Evolutionary conservation across 495 filamentous ascomycete genomes (phyloP), one percentile per base, ranked within the genome.

Genomic region (Penicillium riverlandense): DNA sequence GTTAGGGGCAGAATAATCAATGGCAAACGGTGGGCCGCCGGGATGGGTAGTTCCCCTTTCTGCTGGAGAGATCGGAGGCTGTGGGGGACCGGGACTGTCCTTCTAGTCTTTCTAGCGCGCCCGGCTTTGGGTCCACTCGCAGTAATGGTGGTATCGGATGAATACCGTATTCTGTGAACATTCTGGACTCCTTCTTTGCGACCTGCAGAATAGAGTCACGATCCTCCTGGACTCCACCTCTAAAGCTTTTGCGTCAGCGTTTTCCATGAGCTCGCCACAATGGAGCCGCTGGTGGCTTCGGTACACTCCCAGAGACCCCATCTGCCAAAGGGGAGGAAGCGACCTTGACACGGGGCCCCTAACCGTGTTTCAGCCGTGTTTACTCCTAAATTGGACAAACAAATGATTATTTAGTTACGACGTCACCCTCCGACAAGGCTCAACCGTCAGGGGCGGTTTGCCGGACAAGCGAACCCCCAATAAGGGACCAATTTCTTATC

Each of bases 61-160:
- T 22, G 22, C 22, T 22, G 22, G 22, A 22, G 22, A 22, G 22
- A 22, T 22, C 22, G 22, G 22, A 22, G 2, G 22, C 22, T 22
- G 22, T 22, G 22, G 22, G 22, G 22, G 22, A 22, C 22, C 22
- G 22, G 22, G 22, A 66, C 57, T 54, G 37, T 34, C 44, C 63
- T 66, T 66, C 63, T 66, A 66, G 63, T 54, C 49, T 44, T 66
- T 62, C 64, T 58, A 62, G 54, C 44, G 30, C 43, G 38, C 52
- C 54, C 57, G 45, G 12, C 29, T 37, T 57, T 55, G 55, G 43
- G 33, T 22, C 41, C 38, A 40, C 33, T 22, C 22, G 22, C 22
- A 22, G 22, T 22, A 22, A 22, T 41, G 39, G 10, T 30, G 43
- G 43, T 38, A 40, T 42, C 29, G 15, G 29, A 43, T 32, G 37